Percentiles rank a stretch among this genome's conserved stretches.
These are phyloP conservation scores for Marasmius tenuissimus DNA, from an alignment of 1,284 basidiomycete genomes.

Conservation along the genomic window DNA sequence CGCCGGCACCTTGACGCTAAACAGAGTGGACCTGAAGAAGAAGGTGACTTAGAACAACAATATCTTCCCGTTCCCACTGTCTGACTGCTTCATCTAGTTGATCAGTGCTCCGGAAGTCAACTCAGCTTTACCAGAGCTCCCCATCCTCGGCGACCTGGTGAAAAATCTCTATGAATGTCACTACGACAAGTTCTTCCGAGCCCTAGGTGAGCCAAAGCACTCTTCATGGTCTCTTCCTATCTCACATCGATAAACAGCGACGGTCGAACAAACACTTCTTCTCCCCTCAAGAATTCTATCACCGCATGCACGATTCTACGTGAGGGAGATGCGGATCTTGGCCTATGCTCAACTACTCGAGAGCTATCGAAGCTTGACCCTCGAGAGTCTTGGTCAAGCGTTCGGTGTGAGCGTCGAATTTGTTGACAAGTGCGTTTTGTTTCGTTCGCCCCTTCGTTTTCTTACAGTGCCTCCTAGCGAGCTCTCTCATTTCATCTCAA, in stretches of 20 bases:
- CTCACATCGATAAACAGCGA: slow-evolving; percentile 47
- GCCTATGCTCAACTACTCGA: slow-evolving; percentile 93
- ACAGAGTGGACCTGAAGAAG: slow-evolving; percentile 89
- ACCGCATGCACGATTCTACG: slow-evolving; percentile 88
- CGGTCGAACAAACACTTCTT: slow-evolving; percentile 86
- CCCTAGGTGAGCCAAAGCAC: slow-evolving; percentile 59
- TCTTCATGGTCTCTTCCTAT: slow-evolving; percentile 7
- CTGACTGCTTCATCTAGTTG: background rate
- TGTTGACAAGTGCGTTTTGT: slow-evolving; percentile 71
- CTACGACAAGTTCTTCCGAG: slow-evolving; percentile 92
- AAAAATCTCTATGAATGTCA: slow-evolving; percentile 89
- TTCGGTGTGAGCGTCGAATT: slow-evolving; percentile 92
- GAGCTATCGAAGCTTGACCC: slow-evolving; percentile 86
- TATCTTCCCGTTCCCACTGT: background rate
- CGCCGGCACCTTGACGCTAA: slow-evolving; percentile 75
- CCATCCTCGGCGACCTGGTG: slow-evolving; percentile 67
- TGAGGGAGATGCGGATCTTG: slow-evolving; percentile 95
- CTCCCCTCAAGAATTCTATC: slow-evolving; percentile 84
- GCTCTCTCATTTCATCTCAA: slow-evolving; percentile 90
- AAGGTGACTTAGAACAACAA: slow-evolving; percentile 51
- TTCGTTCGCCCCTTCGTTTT: slow-evolving; percentile 1
- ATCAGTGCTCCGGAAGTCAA: slow-evolving; percentile 62
- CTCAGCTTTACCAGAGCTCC: slow-evolving; percentile 70
- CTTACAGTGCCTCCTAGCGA: slow-evolving; percentile 52
- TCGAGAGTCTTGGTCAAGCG: slow-evolving; percentile 83